A percentile compares a stretch with the other conserved stretches of the same genome.
Conservation (phyloP, 345 rosid species). For the Gossypium ekmanianum region DNA sequence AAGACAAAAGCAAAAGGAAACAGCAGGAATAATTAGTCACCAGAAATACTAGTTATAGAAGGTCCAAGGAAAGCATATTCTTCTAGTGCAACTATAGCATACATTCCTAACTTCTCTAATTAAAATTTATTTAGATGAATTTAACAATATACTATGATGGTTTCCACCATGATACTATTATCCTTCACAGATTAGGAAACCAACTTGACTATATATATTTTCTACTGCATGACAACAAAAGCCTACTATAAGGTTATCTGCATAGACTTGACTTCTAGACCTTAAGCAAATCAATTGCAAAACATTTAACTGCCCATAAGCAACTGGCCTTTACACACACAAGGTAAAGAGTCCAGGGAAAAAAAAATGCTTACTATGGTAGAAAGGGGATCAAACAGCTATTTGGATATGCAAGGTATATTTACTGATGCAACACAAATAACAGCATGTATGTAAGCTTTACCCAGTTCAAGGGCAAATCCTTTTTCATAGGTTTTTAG, state of each 20-base stretch:
- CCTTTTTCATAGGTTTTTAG: neutral
- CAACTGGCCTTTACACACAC: conserved; percentile 1
- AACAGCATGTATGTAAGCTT: neutral
- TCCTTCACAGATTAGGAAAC: neutral
- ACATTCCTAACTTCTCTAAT: neutral
- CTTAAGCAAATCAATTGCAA: conserved; percentile 1
- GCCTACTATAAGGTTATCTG: neutral
- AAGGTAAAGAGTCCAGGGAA: neutral
- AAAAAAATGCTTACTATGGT: neutral
- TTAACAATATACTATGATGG: neutral
- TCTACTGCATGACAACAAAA: neutral
- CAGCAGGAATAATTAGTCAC: neutral
- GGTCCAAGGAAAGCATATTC: neutral
- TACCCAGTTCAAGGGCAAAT: neutral
- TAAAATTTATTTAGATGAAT: neutral
- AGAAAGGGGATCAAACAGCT: neutral
- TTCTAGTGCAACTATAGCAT: neutral
- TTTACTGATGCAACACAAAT: neutral
- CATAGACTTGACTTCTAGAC: neutral
- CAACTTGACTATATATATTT: neutral
- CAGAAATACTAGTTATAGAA: neutral
- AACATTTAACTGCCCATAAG: neutral
- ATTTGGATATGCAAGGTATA: neutral
- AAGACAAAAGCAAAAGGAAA: neutral
- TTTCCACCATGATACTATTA: conserved; percentile 1